Evolutionary conservation across 306 rosid species (phyloP).

Genomic region (Lathyrus aphaca): DNA sequence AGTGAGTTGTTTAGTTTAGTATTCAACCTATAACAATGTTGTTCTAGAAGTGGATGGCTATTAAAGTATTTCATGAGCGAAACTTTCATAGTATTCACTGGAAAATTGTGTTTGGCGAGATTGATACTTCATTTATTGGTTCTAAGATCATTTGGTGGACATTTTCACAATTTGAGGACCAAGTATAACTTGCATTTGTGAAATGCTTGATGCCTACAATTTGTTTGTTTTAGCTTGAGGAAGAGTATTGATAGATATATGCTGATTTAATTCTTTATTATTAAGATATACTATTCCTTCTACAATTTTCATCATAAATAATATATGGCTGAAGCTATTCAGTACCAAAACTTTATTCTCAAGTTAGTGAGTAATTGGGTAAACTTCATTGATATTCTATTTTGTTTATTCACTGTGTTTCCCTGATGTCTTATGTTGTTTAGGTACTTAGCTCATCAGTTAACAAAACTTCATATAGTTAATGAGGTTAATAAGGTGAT

Average conservation of each 20-base stretch:
- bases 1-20: too few relatives aligned
- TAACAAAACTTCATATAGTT: constrained; percentile 71
- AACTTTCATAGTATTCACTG: too few relatives aligned
- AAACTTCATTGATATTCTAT: constrained; percentile 20
- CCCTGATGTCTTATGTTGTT: constrained; percentile 34
- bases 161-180: not conserved
- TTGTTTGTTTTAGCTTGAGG: not conserved
- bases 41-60: too few relatives aligned
- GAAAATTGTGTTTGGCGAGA: not conserved
- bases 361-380: constrained; percentile 11
- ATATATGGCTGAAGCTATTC: not conserved
- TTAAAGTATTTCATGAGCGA: too few relatives aligned
- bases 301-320: not conserved
- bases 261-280: not conserved
- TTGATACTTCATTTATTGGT: not conserved
- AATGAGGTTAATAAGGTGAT: constrained; percentile 91
- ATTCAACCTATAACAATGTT: too few relatives aligned
- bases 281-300: not conserved
- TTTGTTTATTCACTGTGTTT: constrained; percentile 35
- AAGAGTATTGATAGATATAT: not conserved
- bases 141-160: not conserved
- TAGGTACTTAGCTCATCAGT: constrained; percentile 84
- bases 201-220: not conserved
- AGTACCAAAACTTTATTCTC: not conserved
- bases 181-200: not conserved